Conservation (phyloP, 2,329 filamentous ascomycete genomes). For the Ophiocordyceps camponoti-rufipedis region DNA sequence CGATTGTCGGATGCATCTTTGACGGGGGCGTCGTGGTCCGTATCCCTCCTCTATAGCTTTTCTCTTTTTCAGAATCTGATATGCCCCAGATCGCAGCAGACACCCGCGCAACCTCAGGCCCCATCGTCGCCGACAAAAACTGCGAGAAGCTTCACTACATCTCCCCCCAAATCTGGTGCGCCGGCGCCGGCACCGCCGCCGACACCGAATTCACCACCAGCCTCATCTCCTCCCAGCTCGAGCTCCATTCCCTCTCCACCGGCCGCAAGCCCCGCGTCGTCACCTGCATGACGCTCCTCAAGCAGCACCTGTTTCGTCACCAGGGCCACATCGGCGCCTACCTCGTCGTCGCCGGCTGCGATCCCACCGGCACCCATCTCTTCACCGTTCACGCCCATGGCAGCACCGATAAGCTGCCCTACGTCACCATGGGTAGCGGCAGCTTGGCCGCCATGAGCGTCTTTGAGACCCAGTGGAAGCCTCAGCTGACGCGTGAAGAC, state of each 20-base stretch:
- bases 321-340: conserved; percentile 97
- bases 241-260: conserved; percentile 90
- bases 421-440: conserved; percentile 97
- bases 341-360: conserved; percentile 88
- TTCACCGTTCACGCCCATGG: conserved; percentile 98
- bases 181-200: conserved; percentile 89
- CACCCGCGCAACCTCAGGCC: conserved; percentile 89
- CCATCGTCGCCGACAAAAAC: conserved; percentile 99
- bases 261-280: conserved; percentile 94
- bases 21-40: conserved; percentile 87
- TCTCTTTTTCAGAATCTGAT: too few relatives aligned
- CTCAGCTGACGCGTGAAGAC: conserved; percentile 54
- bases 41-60: too few relatives aligned
- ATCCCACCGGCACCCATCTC: conserved; percentile 85
- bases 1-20: conserved; percentile 93
- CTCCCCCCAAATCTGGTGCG: conserved; percentile 96
- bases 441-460: conserved; percentile 94
- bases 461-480: conserved; percentile 92
- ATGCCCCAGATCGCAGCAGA: conserved; percentile 97
- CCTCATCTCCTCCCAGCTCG: conserved; percentile 95
- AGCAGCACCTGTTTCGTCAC: conserved; percentile 97
- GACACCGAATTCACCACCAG: conserved; percentile 98
- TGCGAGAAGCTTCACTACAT: conserved; percentile 99
- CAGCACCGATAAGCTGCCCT: conserved; percentile 94
- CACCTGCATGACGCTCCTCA: conserved; percentile 98